phyloP scores from a whole-genome alignment of 176 grass and related monocot genomes.

The Carex myosuroides region DNA sequence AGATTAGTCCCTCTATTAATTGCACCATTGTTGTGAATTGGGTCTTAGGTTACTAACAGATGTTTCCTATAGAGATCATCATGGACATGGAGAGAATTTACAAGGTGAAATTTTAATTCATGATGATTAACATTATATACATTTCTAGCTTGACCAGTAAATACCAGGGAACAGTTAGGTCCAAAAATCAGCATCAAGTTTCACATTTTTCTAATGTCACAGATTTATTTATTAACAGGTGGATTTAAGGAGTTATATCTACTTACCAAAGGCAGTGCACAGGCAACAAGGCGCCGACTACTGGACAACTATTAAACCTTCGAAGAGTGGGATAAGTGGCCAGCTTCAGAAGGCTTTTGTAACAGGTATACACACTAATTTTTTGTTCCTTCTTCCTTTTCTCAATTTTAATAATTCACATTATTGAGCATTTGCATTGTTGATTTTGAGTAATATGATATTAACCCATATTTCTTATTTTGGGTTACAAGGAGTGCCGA shows the following conservation, averaged over 20 bases:
- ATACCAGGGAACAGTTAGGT: background rate
- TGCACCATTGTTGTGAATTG: background rate
- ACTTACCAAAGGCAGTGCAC: conserved; percentile 10
- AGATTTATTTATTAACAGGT: background rate
- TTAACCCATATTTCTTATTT: conserved; percentile 2
- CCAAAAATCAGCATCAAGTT: background rate
- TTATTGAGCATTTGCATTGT: background rate
- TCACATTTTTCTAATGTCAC: background rate
- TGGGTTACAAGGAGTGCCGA: conserved; percentile 70
- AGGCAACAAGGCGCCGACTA: conserved; percentile 53
- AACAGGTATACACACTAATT: conserved; percentile 45
- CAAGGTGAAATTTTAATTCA: conserved; percentile 40
- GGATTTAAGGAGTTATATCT: conserved; percentile 12
- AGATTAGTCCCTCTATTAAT: background rate
- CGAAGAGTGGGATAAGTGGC: conserved; percentile 93
- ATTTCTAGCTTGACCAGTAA: background rate
- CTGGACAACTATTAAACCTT: conserved; percentile 74
- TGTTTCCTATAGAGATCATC: conserved; percentile 8
- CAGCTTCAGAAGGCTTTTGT: conserved; percentile 99
- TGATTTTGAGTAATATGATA: background rate
- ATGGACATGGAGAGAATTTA: conserved; percentile 41
- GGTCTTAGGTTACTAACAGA: conserved; percentile 17
- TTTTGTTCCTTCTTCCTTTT: background rate
- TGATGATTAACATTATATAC: conserved; percentile 7
- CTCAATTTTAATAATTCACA: background rate